Percentiles rank a stretch among this genome's conserved stretches.
Conservation (phyloP, 768 basidiomycete genomes). For the Boletus rufocinnamomeus region DNA sequence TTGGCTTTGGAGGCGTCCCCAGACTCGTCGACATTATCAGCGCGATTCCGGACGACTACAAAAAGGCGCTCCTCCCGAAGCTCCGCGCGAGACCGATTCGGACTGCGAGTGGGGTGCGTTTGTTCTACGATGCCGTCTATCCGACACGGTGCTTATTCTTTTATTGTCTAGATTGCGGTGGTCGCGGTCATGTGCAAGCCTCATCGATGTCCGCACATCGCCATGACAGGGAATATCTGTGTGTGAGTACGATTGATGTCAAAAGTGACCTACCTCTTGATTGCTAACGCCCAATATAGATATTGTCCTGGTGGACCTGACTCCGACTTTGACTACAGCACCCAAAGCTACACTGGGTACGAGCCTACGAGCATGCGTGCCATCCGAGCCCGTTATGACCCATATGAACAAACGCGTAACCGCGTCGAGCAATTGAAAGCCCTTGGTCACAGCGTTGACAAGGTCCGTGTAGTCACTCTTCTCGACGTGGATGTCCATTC, state of each 20-base stretch:
- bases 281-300: constrained; percentile 39
- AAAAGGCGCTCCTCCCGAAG: constrained; percentile 86
- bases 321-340: constrained; percentile 99
- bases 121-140: neutral
- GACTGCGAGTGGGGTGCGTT: constrained; percentile 89
- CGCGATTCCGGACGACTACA: constrained; percentile 97
- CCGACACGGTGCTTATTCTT: neutral
- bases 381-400: constrained; percentile 94
- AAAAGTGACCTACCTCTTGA: neutral
- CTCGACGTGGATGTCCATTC: neutral
- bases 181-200: constrained; percentile 99
- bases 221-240: constrained; percentile 99
- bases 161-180: constrained; percentile 76
- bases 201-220: constrained; percentile 98
- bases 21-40: constrained; percentile 97
- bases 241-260: constrained; percentile 57
- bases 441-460: constrained; percentile 96
- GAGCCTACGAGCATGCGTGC: constrained; percentile 99
- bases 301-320: constrained; percentile 99
- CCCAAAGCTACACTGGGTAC: constrained; percentile 93
- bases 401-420: constrained; percentile 95
- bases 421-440: constrained; percentile 94
- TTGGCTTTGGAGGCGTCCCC: constrained; percentile 82
- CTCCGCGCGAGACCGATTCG: constrained; percentile 92
- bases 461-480: constrained; percentile 52